A percentile compares a stretch with the other conserved stretches of the same genome.
Conservation (phyloP, 306 rosid genomes). For the Quercus aquifolioides region DNA sequence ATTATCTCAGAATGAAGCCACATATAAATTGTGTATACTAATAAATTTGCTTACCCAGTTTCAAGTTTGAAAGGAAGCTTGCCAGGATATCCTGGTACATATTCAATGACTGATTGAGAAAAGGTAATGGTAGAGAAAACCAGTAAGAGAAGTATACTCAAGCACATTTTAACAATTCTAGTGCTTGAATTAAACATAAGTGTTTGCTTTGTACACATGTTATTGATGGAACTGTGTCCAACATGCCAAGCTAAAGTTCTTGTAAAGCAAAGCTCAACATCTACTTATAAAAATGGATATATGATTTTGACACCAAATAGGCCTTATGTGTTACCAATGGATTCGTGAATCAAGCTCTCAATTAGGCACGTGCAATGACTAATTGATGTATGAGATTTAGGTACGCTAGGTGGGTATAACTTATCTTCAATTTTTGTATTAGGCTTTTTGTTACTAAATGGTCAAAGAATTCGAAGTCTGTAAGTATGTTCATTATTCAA, state of each 20-base stretch:
- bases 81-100: neutral
- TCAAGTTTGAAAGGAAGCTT: slow-evolving; percentile 9
- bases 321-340: neutral
- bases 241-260: no score
- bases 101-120: neutral
- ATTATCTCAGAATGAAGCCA: neutral
- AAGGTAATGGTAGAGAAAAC: neutral
- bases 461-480: neutral
- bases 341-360: no score
- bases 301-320: neutral
- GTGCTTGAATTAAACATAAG: neutral
- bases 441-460: neutral
- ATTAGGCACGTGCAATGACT: neutral
- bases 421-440: neutral
- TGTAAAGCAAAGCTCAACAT: no score
- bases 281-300: no score
- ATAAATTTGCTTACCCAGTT: slow-evolving; percentile 9
- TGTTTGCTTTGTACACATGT: neutral
- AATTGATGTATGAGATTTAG: neutral
- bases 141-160: neutral
- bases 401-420: neutral
- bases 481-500: neutral
- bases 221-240: neutral
- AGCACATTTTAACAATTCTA: neutral
- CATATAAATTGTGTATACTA: no score